Conservation (phyloP, 2,329 filamentous ascomycete genomes). For the Fusarium tupiense region DNA sequence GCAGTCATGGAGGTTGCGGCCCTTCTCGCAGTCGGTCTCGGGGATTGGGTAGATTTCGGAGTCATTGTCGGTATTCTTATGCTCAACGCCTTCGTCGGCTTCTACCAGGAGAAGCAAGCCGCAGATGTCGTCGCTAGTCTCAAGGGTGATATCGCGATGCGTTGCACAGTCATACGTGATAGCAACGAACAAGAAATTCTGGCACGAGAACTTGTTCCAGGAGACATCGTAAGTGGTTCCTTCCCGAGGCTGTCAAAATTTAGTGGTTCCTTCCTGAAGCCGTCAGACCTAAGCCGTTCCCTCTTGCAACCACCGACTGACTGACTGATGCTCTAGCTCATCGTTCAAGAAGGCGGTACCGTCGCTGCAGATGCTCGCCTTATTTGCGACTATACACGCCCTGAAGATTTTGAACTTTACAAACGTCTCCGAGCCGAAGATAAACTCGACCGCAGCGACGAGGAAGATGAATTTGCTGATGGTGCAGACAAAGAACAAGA, state of each 20-base stretch:
- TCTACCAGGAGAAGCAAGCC: slow-evolving; percentile 27
- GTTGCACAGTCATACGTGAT: slow-evolving; percentile 19
- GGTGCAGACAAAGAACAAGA: slow-evolving; percentile 1
- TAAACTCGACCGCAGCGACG: slow-evolving; percentile 24
- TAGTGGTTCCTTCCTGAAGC: not conserved
- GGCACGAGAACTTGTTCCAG: slow-evolving; percentile 10
- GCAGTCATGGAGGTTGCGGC: slow-evolving; percentile 31
- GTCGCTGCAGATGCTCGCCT: slow-evolving; percentile 25
- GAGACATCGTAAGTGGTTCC: slow-evolving; percentile 20
- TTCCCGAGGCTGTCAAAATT: fast-evolving
- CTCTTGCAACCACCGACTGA: not conserved
- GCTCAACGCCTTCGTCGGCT: slow-evolving; percentile 31
- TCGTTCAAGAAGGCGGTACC: slow-evolving; percentile 26
- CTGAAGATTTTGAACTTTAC: slow-evolving; percentile 28
- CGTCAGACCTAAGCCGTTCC: not conserved
- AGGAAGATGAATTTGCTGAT: slow-evolving; percentile 18
- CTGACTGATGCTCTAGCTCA: not conserved
- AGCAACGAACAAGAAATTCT: slow-evolving; percentile 15
- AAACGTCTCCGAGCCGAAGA: slow-evolving; percentile 27
- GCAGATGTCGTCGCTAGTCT: slow-evolving; percentile 25
- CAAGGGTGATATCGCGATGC: slow-evolving; percentile 33
- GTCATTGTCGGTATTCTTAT: slow-evolving; percentile 28
- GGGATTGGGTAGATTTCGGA: slow-evolving; percentile 27
- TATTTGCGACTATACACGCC: slow-evolving; percentile 21
- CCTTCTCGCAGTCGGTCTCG: slow-evolving; percentile 20